Conservation (phyloP, 2,329 filamentous ascomycete genomes). For the Trichoderma endophyticum region DNA sequence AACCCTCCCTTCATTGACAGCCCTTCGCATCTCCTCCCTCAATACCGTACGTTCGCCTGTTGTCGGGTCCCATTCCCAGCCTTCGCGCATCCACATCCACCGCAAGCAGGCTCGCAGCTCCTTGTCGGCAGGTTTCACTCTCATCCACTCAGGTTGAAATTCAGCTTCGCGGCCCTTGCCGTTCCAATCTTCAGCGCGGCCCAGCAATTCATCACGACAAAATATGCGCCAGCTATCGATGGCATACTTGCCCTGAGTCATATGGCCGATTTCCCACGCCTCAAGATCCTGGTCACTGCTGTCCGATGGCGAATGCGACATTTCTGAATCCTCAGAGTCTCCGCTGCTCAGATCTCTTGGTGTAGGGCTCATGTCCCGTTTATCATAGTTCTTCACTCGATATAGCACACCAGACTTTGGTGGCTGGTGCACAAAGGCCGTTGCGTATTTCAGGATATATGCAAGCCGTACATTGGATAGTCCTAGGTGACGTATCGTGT, state of each 20-base stretch:
- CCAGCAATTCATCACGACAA: slow-evolving; percentile 74
- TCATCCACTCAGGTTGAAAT: slow-evolving; percentile 88
- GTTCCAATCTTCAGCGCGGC: slow-evolving; percentile 63
- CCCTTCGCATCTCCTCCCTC: slow-evolving; percentile 49
- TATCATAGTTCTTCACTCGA: slow-evolving; percentile 48
- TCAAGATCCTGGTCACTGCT: slow-evolving; percentile 28
- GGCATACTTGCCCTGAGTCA: slow-evolving; percentile 79
- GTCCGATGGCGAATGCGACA: neutral
- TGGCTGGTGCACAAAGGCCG: slow-evolving; percentile 61
- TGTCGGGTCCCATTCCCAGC: slow-evolving; percentile 73
- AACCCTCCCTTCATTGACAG: slow-evolving; percentile 57
- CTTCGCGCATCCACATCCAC: slow-evolving; percentile 91
- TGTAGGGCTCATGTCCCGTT: slow-evolving; percentile 30
- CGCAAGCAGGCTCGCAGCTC: slow-evolving; percentile 81
- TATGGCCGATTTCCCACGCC: slow-evolving; percentile 80
- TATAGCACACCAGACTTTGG: slow-evolving; percentile 58
- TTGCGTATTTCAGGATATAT: slow-evolving; percentile 68
- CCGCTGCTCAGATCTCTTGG: neutral
- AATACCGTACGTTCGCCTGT: slow-evolving; percentile 63
- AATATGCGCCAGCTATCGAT: slow-evolving; percentile 93
- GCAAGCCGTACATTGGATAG: slow-evolving; percentile 65
- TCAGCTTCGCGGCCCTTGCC: slow-evolving; percentile 49
- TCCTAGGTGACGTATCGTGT: slow-evolving; percentile 67
- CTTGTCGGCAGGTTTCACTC: slow-evolving; percentile 78
- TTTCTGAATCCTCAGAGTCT: slow-evolving; percentile 8